Evolutionary conservation across 2,329 filamentous ascomycete species (phyloP).

Genomic region (Fonsecaea pedrosoi): DNA sequence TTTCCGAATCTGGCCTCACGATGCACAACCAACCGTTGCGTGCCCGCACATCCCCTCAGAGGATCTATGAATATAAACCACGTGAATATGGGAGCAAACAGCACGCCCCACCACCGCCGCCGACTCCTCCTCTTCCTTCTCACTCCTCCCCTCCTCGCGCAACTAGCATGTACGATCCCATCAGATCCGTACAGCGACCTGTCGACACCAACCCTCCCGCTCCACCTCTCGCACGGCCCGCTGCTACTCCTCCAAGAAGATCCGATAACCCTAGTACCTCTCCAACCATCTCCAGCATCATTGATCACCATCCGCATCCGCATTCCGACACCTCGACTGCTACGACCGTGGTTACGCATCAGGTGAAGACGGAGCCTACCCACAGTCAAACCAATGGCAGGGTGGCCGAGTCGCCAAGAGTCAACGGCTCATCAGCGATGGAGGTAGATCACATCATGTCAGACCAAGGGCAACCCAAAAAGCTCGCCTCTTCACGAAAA

Average conservation of each 20-base stretch:
- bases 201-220: slow-evolving; percentile 57
- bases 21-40: slow-evolving; percentile 40
- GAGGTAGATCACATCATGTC: slow-evolving; percentile 35
- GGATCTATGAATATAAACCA: slow-evolving; percentile 52
- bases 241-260: slow-evolving; percentile 58
- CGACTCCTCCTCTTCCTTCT: slow-evolving; percentile 36
- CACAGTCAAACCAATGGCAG: slow-evolving; percentile 47
- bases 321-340: slow-evolving; percentile 14
- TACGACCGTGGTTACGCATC: slow-evolving; percentile 36
- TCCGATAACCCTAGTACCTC: slow-evolving; percentile 79
- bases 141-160: slow-evolving; percentile 37
- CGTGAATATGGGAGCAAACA: slow-evolving; percentile 33
- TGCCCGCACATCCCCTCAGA: slow-evolving; percentile 42
- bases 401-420: slow-evolving; percentile 32
- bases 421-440: slow-evolving; percentile 30
- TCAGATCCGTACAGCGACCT: slow-evolving; percentile 67
- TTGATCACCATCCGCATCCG: slow-evolving; percentile 66
- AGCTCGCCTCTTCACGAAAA: slow-evolving; percentile 52
- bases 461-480: slow-evolving; percentile 42
- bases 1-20: slow-evolving; percentile 51
- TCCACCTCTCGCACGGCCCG: slow-evolving; percentile 71
- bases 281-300: slow-evolving; percentile 87
- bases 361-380: slow-evolving; percentile 37
- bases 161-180: slow-evolving; percentile 82
- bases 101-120: slow-evolving; percentile 34